Evolutionary conservation across 768 basidiomycete genomes (phyloP), one percentile per base, ranked within the genome.

Genomic region (Tulasnella sp.): DNA sequence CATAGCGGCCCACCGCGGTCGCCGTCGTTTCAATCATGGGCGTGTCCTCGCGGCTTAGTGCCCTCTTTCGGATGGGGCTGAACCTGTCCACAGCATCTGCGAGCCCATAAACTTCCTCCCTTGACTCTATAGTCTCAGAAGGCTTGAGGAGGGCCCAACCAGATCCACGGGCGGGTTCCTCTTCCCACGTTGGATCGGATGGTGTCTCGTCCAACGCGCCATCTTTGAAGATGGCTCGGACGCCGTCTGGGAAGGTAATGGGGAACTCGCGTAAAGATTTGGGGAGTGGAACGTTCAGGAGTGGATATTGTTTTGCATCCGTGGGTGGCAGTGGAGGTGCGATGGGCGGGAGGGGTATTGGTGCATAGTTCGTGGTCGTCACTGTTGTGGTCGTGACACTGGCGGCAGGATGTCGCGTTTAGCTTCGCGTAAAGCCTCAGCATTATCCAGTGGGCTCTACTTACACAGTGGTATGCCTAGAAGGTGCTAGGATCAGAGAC

Each of bases 331-430:
- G 71, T 2, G 86, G 87, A 2, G 82, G 73, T 8, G 88, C 87
- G 1, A 91, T 72, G 7, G 84, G 73, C 1, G 89, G 89, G 2
- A 92, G 70, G 41, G 81, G 84, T 63, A 92, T 89, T n/a, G 89
- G 89, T 58, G 89, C 85, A 73, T 92, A 90, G 10, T 85, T 82
- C 1, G 90, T 92, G 1, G 89, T 92, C 1, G 90, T 92, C 0
- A 87, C 89, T 1, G 90, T 92, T n/a, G 86, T 91, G 51, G 89
- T 92, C 66, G 88, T 85, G 66, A 92, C 87, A 56, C 89, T 92
- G 27, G 54, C 56, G 51, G 61, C 64, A 51, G 59, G 56, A 68
- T 67, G 60, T 69, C 61, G 59, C 58, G 41, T 45, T 43, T 61
- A 48, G 60, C 23, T 24, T 13, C 24, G 10, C 54, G 26, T n/a